Evolutionary conservation across 371 early-diverging fungal species (phyloP), one percentile per base, ranked within the genome.

Genomic region (Zopfochytrium polystomum): DNA sequence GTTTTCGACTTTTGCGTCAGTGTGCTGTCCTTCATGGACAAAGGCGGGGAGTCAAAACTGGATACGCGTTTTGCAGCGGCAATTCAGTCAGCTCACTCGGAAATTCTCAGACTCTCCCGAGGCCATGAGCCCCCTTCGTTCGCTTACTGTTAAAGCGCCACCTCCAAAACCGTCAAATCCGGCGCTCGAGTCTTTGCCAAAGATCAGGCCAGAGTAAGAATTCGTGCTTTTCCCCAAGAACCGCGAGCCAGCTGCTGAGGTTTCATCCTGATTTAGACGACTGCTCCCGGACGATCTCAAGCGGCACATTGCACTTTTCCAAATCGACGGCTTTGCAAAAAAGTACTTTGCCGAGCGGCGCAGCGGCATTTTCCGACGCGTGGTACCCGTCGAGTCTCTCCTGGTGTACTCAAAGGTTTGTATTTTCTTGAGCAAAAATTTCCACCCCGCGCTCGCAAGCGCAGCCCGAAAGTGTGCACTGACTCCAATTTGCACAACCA

Each of bases 311-410:
- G 82, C 70, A 33, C 83, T 86, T 57, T 92, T 91, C 73, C 81
- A 85, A 22, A 91, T 96, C 65, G 90, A 91, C 33, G 91, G 93
- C 0, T 96, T 90, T 80, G 96, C 96, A 3, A 76, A 85, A 71
- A 89, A 89, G 63, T 91, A 92, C 71, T 97, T 97, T 77, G 74
- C 90, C 0, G 87, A 87, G 5, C 90, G 90, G 70, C 82, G 85
- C 43, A 95, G 96, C 0, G 68, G 91, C 18, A 73, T 92, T 25
- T 88, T 96, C 58, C 75, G 91, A 63, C 84, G 88, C 43, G 86
- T 78, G 63, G 90, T 96, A 1, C 92, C 96, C 1, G 73, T 93
- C 60, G 88, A 89, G 43, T 87, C 94, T 65, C 85, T 95, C 89
- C 66, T 95, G 13, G 80, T 79, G 45, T 91, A 84, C 80, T 85